These are phyloP conservation scores for Rhizopus microsporus DNA, from an alignment of 371 early-diverging fungal species.

Conservation along the genomic window DNA sequence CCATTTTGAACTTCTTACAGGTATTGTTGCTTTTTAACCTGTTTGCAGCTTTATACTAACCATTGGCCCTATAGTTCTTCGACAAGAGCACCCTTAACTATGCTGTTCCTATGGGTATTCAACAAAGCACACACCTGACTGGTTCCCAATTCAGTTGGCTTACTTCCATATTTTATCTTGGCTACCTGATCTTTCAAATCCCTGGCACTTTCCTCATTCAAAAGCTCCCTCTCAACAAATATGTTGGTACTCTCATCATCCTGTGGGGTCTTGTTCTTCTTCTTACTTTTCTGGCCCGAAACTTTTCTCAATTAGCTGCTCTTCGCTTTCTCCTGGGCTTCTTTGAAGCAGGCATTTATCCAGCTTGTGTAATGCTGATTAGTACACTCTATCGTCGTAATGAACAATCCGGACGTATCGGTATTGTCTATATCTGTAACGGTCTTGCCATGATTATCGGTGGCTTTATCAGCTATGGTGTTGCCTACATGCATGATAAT, in stretches of 20 bases:
- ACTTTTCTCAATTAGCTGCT: constrained; percentile 21
- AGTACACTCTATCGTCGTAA: constrained; percentile 21
- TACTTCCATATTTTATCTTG: constrained; percentile 29
- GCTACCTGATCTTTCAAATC: constrained; percentile 19
- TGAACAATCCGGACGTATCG: constrained; percentile 23
- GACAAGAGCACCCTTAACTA: constrained; percentile 48
- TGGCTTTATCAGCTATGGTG: constrained; percentile 55
- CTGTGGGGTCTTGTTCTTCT: constrained; percentile 20
- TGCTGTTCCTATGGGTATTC: constrained; percentile 33
- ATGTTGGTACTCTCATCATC: constrained; percentile 17
- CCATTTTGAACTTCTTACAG: constrained; percentile 25
- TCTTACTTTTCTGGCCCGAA: constrained; percentile 10
- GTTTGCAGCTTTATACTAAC: not conserved
- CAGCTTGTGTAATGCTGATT: constrained; percentile 14
- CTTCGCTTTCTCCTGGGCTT: constrained; percentile 27
- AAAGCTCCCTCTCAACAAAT: constrained; percentile 17
- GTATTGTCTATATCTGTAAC: constrained; percentile 14
- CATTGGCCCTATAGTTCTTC: constrained; percentile 25
- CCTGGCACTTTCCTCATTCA: constrained; percentile 23
- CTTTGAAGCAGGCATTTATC: constrained; percentile 26
- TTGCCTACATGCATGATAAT: constrained; percentile 41
- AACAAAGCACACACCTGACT: constrained; percentile 22
- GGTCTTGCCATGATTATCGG: constrained; percentile 52
- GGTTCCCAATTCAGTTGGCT: constrained; percentile 36
- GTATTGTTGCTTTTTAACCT: constrained; percentile 4